Conservation (phyloP, 805 yeast species). For the Spathaspora hagerdaliae region DNA sequence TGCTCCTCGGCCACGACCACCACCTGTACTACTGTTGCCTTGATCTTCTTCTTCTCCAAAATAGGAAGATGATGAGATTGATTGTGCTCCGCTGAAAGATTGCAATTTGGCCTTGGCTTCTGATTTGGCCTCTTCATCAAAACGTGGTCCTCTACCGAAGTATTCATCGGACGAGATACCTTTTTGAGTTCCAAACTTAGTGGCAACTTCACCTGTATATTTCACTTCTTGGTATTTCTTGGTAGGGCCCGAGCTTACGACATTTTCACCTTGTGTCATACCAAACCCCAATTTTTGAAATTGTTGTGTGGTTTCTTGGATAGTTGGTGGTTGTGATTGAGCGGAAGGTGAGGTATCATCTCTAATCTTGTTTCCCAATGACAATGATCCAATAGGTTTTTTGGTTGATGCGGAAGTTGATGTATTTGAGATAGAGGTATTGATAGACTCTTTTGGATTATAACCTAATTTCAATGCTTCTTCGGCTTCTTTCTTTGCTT, state of each 20-base stretch:
- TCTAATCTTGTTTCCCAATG: slow-evolving; percentile 2
- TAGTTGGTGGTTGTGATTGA: slow-evolving; percentile 16
- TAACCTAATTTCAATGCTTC: slow-evolving; percentile 56
- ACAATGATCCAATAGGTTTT: slow-evolving; percentile 13
- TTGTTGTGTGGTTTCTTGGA: slow-evolving; percentile 56
- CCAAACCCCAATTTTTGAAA: slow-evolving; percentile 89
- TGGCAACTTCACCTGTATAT: slow-evolving; percentile 71
- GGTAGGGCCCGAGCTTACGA: slow-evolving; percentile 18
- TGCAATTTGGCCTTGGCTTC: slow-evolving; percentile 84
- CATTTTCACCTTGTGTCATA: slow-evolving; percentile 66
- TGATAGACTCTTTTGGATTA: slow-evolving; percentile 28
- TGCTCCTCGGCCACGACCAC: slow-evolving; percentile 18
- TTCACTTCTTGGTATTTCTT: slow-evolving; percentile 50
- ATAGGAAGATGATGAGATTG: slow-evolving; percentile 89
- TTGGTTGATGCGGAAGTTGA: slow-evolving; percentile 4
- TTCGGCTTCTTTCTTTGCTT: slow-evolving; percentile 80
- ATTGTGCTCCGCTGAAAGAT: slow-evolving; percentile 77
- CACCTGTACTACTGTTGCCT: slow-evolving; percentile 2
- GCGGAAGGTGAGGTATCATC: background rate
- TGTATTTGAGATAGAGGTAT: background rate
- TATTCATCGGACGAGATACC: slow-evolving; percentile 94
- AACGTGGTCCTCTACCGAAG: slow-evolving; percentile 80
- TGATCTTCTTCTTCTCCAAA: slow-evolving; percentile 64
- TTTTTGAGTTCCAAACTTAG: slow-evolving; percentile 83
- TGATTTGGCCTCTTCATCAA: slow-evolving; percentile 68